These are phyloP conservation scores for Leccinum obscurum DNA, from an alignment of 768 basidiomycete species.

Conservation along the genomic window DNA sequence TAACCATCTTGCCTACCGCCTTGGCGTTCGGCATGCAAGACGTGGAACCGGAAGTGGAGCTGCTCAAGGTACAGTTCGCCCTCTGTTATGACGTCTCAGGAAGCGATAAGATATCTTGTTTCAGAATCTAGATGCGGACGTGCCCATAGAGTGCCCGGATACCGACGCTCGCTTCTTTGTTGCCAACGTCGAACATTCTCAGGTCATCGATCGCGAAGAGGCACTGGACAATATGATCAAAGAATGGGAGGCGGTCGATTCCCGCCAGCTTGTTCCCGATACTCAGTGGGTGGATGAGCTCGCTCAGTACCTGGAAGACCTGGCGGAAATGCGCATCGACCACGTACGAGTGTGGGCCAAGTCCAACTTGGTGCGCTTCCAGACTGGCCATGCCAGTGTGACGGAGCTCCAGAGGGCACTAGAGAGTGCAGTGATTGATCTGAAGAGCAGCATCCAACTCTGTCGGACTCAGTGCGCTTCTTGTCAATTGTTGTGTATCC, in stretches of 20 bases:
- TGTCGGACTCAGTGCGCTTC: conserved; percentile 48
- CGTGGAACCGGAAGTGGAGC: conserved; percentile 44
- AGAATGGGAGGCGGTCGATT: conserved; percentile 33
- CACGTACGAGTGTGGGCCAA: conserved; percentile 53
- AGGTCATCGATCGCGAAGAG: conserved; percentile 14
- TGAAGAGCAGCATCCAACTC: conserved; percentile 50
- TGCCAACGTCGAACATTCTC: conserved; percentile 10
- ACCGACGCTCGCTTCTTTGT: conserved; percentile 38
- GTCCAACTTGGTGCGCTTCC: conserved; percentile 50
- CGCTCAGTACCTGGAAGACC: conserved; percentile 38
- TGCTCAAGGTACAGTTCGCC: conserved; percentile 45
- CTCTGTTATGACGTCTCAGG: background rate
- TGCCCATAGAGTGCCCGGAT: conserved; percentile 39
- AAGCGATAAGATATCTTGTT: background rate
- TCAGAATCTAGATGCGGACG: conserved; percentile 57
- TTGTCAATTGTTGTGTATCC: conserved; percentile 53
- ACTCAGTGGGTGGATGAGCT: conserved; percentile 43
- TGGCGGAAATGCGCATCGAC: conserved; percentile 45
- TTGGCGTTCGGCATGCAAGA: conserved; percentile 50
- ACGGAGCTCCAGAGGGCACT: conserved; percentile 44
- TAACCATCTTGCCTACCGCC: conserved; percentile 45
- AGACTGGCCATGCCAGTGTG: conserved; percentile 44
- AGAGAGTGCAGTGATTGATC: conserved; percentile 43
- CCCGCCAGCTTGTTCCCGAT: conserved; percentile 40
- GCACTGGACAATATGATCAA: conserved; percentile 16